Base-by-base conservation (phyloP, 169 alveolate species). In the Cytauxzoon felis region DNA sequence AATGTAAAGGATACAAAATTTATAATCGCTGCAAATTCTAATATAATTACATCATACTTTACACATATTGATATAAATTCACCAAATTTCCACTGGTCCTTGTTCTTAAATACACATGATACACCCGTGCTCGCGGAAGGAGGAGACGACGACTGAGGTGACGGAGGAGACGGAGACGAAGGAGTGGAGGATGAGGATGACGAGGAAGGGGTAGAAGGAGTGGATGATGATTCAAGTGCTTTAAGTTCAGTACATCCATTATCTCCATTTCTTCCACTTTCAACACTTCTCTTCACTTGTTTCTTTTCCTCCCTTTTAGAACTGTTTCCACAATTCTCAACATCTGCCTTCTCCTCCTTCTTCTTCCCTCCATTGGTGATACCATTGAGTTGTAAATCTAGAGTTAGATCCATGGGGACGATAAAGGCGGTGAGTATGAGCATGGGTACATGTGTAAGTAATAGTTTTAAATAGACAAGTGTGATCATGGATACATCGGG, bases 1-100 rank as follows among this genome's bases (percentile, higher is more conserved):
- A 63, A 73, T 4, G 84, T 73, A 24, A 73, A 69, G 30, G 79
- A 63, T 2, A 73, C 41, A 30, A 67, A 58, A 64, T 53, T 61
- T 11, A 63, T 63, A 32, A 73, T 62, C 41, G 69, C 54, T 27
- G 69, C 70, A 5, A 49, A 33, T 1, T 71, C 43, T 53, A 53
- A 6, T 29, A 54, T 48, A 40, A 73, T 23, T 0, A 73, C 53
- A 36, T 63, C 79, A 18, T 56, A 27, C 16, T 58, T 16, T 5
- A 49, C 24, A n/a, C 63, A 23, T 56, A 59, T 59, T 5, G 33
- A 2, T 33, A 54, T 5, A 56, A 73, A 63, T 0, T 38, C 21
- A 43, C n/a, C 18, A 24, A 63, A 30, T 16, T 64, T 51, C 84
- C 84, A 73, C n/a, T 50, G 13, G 3, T 27, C 30, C 52, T 30